These are phyloP conservation scores for Condylostoma magnum DNA, from an alignment of 169 alveolate species.

Conservation along the genomic window DNA sequence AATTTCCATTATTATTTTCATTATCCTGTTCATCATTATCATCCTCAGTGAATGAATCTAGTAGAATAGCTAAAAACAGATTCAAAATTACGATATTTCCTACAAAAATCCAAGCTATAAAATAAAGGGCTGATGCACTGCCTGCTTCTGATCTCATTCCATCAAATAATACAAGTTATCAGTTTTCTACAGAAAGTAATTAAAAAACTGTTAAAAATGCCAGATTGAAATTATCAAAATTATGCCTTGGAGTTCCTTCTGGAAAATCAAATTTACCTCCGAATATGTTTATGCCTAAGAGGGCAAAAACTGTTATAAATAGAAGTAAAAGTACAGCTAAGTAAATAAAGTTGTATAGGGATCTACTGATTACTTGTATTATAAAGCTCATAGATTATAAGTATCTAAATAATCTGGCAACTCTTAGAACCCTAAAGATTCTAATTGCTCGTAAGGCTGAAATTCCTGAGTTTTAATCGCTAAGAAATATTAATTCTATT, in stretches of 20 bases:
- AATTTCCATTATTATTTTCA: slow-evolving; percentile 11
- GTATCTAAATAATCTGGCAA: slow-evolving; percentile 73
- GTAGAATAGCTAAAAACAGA: slow-evolving; percentile 74
- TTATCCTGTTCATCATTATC: slow-evolving; percentile 55
- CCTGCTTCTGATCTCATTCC: slow-evolving; percentile 36
- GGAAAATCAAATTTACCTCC: slow-evolving; percentile 44
- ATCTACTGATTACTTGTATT: slow-evolving; percentile 43
- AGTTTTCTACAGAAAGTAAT: slow-evolving; percentile 68
- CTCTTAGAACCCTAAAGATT: slow-evolving; percentile 78
- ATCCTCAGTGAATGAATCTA: slow-evolving; percentile 63
- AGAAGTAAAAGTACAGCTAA: slow-evolving; percentile 53
- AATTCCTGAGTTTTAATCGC: slow-evolving; percentile 24
- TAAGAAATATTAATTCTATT: slow-evolving; percentile 29
- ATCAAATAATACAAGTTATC: slow-evolving; percentile 56
- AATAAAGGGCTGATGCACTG: slow-evolving; percentile 47
- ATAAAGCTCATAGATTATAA: slow-evolving; percentile 75
- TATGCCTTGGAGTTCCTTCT: slow-evolving; percentile 24
- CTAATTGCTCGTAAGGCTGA: slow-evolving; percentile 66
- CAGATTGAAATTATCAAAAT: slow-evolving; percentile 38
- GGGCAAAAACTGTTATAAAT: slow-evolving; percentile 65
- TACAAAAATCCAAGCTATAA: slow-evolving; percentile 72
- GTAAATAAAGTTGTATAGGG: not conserved
- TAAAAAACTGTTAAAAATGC: slow-evolving; percentile 63
- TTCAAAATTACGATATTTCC: slow-evolving; percentile 83
- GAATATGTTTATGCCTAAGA: slow-evolving; percentile 68